Percentiles rank a stretch among this genome's conserved stretches.
Conservation (phyloP, 768 basidiomycete species). For the Gautieria morchelliformis region DNA sequence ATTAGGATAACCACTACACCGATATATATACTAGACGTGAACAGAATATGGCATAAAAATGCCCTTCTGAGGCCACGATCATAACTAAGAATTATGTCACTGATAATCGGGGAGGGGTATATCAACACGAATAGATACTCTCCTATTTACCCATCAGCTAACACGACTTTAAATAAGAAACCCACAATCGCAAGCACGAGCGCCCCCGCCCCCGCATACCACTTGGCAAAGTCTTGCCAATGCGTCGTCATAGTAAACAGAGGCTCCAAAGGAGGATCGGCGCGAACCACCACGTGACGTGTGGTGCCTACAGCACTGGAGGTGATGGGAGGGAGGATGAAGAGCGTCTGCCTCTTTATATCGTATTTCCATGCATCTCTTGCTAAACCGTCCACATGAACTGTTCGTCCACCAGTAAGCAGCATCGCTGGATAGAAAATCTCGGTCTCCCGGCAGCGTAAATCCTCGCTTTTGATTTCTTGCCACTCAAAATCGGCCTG, state of each 20-base stretch:
- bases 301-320: conserved; percentile 34
- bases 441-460: conserved; percentile 59
- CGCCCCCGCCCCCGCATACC: conserved; percentile 3
- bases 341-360: conserved; percentile 62
- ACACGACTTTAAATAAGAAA: background rate
- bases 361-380: conserved; percentile 49
- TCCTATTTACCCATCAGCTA: too few relatives aligned
- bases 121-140: too few relatives aligned
- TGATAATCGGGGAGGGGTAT: too few relatives aligned
- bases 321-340: conserved; percentile 37
- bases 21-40: too few relatives aligned
- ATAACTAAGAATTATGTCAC: too few relatives aligned
- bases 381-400: conserved; percentile 50
- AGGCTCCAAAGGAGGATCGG: conserved; percentile 43
- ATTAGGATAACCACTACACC: too few relatives aligned
- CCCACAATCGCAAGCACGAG: background rate
- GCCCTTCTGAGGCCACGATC: too few relatives aligned
- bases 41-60: too few relatives aligned
- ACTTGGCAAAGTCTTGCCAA: conserved; percentile 46
- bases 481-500: conserved; percentile 58
- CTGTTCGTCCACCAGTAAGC: conserved; percentile 44
- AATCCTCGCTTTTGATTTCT: conserved; percentile 21
- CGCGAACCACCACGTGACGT: conserved; percentile 43
- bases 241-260: conserved; percentile 52
- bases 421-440: conserved; percentile 60